phyloP scores from a whole-genome alignment of 805 yeast genomes.

The Metschnikowia henanensis region DNA sequence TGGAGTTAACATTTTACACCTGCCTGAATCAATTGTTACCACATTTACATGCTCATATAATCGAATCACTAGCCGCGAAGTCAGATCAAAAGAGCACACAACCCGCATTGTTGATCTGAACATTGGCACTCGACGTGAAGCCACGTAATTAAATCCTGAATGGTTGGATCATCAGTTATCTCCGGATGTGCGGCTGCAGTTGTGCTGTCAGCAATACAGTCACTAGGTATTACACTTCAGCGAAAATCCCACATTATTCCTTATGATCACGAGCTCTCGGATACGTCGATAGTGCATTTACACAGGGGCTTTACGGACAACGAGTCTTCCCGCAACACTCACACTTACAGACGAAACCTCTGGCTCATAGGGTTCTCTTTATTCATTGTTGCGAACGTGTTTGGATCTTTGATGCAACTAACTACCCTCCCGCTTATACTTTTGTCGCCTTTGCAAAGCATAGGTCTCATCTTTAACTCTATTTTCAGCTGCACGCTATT shows the following conservation, averaged over 20 bases:
- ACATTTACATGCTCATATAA: too few species aligned
- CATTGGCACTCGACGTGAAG: neutral
- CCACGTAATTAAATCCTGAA: neutral
- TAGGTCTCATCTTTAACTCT: conserved; percentile 86
- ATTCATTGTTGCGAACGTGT: conserved; percentile 69
- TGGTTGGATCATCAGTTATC: conserved; percentile 14
- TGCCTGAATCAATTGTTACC: too few species aligned
- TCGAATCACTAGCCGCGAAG: too few species aligned
- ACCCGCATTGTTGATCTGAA: too few species aligned
- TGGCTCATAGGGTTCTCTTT: conserved; percentile 77
- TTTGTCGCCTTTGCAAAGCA: conserved; percentile 79
- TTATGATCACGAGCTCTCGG: conserved; percentile 14
- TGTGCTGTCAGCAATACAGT: conserved; percentile 73
- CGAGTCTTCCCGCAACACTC: conserved; percentile 23
- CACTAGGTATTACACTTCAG: conserved; percentile 80
- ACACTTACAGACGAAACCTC: conserved; percentile 47
- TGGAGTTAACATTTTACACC: too few species aligned
- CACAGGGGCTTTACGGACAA: conserved; percentile 13
- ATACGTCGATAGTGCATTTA: conserved; percentile 10
- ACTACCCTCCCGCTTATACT: conserved; percentile 81
- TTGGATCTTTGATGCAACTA: conserved; percentile 83
- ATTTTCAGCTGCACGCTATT: conserved; percentile 63
- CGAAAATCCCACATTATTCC: conserved; percentile 66
- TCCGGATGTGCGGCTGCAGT: conserved; percentile 70
- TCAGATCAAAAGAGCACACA: too few species aligned